Evolutionary conservation across 768 basidiomycete species (phyloP).

Genomic region (Royoungia palumana): DNA sequence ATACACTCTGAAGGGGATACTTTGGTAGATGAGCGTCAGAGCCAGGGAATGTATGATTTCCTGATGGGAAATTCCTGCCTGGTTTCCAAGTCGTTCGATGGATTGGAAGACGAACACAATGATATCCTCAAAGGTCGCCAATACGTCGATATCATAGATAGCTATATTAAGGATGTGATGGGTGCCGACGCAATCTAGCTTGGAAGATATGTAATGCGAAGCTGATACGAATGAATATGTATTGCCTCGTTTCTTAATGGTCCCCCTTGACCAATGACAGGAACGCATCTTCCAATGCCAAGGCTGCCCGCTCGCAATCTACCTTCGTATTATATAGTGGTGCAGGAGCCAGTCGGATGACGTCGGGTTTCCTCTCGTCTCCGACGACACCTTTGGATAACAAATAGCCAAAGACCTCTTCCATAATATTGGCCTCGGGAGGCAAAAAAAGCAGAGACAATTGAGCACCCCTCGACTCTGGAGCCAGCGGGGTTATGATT

Average conservation of each 20-base stretch:
- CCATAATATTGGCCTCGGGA: conserved; percentile 58
- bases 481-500: conserved; percentile 82
- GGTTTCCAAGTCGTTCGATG: conserved; percentile 35
- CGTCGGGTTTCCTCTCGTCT: conserved; percentile 88
- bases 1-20: conserved; percentile 74
- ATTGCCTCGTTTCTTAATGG: conserved; percentile 6
- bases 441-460: conserved; percentile 83
- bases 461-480: conserved; percentile 76
- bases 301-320: conserved; percentile 73
- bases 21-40: conserved; percentile 62
- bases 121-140: conserved; percentile 41
- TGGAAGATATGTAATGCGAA: background rate
- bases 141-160: conserved; percentile 46
- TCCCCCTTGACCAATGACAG: conserved; percentile 21
- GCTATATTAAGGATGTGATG: conserved; percentile 34
- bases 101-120: conserved; percentile 52
- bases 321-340: conserved; percentile 82
- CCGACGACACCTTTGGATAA: conserved; percentile 76
- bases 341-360: conserved; percentile 83
- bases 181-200: conserved; percentile 2
- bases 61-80: conserved; percentile 35
- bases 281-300: conserved; percentile 60
- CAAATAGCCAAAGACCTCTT: conserved; percentile 58
- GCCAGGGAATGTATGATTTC: conserved; percentile 53
- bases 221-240: conserved; percentile 1